A percentile compares a stretch with the other conserved stretches of the same genome.
These are phyloP conservation scores for Cystofilobasidium capitatum DNA, from an alignment of 768 basidiomycete species.

Conservation along the genomic window DNA sequence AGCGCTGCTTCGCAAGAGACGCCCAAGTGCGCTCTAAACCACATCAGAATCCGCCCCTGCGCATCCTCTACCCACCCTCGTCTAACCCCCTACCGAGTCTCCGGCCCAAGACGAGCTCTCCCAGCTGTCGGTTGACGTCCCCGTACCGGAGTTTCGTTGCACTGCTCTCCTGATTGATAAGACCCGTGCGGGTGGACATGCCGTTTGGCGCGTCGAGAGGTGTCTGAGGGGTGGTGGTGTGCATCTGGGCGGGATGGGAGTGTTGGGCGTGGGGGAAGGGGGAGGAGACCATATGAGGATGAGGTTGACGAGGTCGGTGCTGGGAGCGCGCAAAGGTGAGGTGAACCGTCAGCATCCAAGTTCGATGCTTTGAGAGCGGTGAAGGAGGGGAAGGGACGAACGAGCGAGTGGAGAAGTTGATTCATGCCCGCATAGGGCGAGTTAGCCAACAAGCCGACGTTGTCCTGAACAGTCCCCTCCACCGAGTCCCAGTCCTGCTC, in stretches of 20 bases:
- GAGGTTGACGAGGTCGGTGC: background rate
- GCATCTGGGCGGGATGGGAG: background rate
- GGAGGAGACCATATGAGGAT: background rate
- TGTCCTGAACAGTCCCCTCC: background rate
- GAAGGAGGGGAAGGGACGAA: background rate
- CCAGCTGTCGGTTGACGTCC: background rate
- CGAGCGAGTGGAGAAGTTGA: background rate
- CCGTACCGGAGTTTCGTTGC: background rate
- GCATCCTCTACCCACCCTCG: background rate
- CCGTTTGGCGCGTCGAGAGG: background rate
- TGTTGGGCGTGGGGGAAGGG: background rate
- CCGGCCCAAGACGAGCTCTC: background rate
- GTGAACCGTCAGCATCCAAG: too few relatives aligned
- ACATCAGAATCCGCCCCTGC: too few relatives aligned
- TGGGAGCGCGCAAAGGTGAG: background rate
- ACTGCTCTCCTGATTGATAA: background rate
- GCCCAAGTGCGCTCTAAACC: too few relatives aligned
- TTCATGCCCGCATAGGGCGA: slow-evolving; percentile 9
- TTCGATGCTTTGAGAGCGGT: background rate
- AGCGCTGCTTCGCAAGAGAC: too few relatives aligned
- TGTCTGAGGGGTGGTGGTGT: background rate
- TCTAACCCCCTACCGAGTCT: background rate
- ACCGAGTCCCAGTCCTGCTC: background rate
- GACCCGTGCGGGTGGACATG: background rate
- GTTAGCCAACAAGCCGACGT: background rate